Percentiles rank a stretch among this genome's conserved stretches.
These are phyloP conservation scores for Cryptococcus sp. DNA, from an alignment of 1,284 basidiomycete genomes.

Conservation along the genomic window DNA sequence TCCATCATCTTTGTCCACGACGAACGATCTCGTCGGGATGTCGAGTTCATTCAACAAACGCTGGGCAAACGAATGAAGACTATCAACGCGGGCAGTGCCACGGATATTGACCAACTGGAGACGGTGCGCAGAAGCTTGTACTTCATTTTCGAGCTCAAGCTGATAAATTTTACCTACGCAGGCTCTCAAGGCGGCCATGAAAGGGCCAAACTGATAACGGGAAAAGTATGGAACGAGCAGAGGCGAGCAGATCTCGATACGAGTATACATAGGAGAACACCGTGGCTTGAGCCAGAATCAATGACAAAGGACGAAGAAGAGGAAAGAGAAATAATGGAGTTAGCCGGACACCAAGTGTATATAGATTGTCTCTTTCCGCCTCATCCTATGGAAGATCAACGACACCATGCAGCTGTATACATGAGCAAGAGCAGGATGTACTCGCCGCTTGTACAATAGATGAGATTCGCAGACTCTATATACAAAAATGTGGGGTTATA, in stretches of 20 bases:
- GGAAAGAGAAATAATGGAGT: background rate
- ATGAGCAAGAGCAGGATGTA: no score
- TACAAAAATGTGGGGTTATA: no score
- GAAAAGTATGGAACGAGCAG: no score
- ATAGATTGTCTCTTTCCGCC: no score
- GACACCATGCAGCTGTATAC: no score
- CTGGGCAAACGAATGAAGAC: conserved; percentile 61
- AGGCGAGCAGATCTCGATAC: background rate
- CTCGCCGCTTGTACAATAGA: no score
- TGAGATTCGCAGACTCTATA: no score
- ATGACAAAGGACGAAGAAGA: background rate
- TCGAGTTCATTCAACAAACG: conserved; percentile 77
- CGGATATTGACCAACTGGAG: conserved; percentile 49
- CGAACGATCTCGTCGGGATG: conserved; percentile 76
- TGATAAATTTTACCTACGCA: background rate
- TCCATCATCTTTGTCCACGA: conserved; percentile 97
- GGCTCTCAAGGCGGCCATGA: conserved; percentile 27
- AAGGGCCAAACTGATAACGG: conserved; percentile 13
- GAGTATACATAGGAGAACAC: background rate
- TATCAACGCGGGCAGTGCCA: conserved; percentile 37
- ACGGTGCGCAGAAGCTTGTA: conserved; percentile 25
- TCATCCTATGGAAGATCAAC: no score
- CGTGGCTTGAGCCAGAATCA: background rate
- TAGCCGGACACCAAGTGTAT: background rate
- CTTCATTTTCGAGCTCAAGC: background rate